phyloP scores from a whole-genome alignment of 2,329 filamentous ascomycete species.

The Talaromyces funiculosus region DNA sequence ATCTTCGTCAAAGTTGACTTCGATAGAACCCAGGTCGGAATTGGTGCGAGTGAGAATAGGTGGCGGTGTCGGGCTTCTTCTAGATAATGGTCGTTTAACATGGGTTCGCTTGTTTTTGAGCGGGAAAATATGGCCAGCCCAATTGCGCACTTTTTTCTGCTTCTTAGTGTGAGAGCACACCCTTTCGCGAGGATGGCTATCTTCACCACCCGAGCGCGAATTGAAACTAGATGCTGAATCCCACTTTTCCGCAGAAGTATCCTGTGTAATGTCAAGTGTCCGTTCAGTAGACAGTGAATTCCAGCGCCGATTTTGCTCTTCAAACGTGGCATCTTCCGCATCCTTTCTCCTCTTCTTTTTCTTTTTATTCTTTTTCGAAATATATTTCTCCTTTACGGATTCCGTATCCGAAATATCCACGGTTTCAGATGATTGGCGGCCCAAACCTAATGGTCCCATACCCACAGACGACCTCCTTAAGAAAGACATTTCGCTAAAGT shows the following conservation, averaged over 20 bases:
- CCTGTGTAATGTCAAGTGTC: constrained; percentile 5
- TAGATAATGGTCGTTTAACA: constrained; percentile 36
- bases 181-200: background rate
- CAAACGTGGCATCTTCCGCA: background rate
- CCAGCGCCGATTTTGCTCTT: background rate
- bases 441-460: constrained; percentile 6
- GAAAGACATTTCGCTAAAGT: constrained; percentile 8
- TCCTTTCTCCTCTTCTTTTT: constrained; percentile 10
- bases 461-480: constrained; percentile 11
- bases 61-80: constrained; percentile 40
- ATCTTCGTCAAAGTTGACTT: constrained; percentile 47
- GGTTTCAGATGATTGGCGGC: constrained; percentile 9
- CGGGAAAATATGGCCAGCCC: constrained; percentile 49
- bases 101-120: constrained; percentile 44
- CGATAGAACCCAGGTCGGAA: constrained; percentile 38
- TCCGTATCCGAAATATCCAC: background rate
- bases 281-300: background rate
- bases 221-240: constrained; percentile 14
- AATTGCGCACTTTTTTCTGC: constrained; percentile 68
- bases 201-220: constrained; percentile 11
- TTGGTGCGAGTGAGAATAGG: constrained; percentile 38
- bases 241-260: constrained; percentile 10
- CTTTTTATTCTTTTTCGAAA: constrained; percentile 8
- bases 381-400: constrained; percentile 7
- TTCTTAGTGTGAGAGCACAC: constrained; percentile 36